These are phyloP conservation scores for Rhypophila decipiens DNA, from an alignment of 495 filamentous ascomycete species.

Conservation along the genomic window DNA sequence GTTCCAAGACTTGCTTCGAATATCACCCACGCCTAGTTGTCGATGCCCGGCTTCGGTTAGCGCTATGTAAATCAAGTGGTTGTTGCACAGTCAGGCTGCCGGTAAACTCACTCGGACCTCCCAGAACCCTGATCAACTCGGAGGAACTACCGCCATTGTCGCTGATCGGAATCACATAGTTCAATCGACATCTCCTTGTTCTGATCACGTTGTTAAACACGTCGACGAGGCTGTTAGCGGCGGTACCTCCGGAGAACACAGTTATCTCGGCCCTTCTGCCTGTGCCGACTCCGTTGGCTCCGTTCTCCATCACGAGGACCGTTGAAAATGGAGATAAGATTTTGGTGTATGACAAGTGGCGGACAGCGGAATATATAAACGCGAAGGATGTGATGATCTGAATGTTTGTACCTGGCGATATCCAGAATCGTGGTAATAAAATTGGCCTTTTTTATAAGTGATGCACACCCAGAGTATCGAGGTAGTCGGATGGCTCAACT, in stretches of 20 bases:
- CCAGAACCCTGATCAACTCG: slow-evolving; percentile 87
- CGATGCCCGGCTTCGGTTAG: neutral
- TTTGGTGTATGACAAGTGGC: too few species aligned
- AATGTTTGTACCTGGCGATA: too few species aligned
- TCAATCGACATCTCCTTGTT: slow-evolving; percentile 62
- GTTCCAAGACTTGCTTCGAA: slow-evolving; percentile 62
- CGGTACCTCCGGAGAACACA: slow-evolving; percentile 51
- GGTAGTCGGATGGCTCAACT: too few species aligned
- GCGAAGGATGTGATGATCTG: too few species aligned
- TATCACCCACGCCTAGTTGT: slow-evolving; percentile 69
- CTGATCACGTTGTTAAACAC: slow-evolving; percentile 73
- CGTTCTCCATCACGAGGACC: neutral
- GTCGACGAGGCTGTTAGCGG: slow-evolving; percentile 89
- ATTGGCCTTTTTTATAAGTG: too few species aligned
- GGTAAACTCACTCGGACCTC: slow-evolving; percentile 56
- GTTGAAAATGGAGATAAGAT: neutral
- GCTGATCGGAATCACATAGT: slow-evolving; percentile 86
- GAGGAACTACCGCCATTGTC: slow-evolving; percentile 93
- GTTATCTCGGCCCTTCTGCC: slow-evolving; percentile 18
- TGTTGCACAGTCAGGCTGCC: neutral
- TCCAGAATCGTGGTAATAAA: too few species aligned
- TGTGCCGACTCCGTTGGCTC: slow-evolving; percentile 1
- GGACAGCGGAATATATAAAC: too few species aligned
- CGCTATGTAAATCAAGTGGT: neutral
- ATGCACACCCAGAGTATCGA: too few species aligned